Percentiles rank a stretch among this genome's conserved stretches.
Conservation (phyloP, 257 asterid species). For the Solanum bulbocastanum region DNA sequence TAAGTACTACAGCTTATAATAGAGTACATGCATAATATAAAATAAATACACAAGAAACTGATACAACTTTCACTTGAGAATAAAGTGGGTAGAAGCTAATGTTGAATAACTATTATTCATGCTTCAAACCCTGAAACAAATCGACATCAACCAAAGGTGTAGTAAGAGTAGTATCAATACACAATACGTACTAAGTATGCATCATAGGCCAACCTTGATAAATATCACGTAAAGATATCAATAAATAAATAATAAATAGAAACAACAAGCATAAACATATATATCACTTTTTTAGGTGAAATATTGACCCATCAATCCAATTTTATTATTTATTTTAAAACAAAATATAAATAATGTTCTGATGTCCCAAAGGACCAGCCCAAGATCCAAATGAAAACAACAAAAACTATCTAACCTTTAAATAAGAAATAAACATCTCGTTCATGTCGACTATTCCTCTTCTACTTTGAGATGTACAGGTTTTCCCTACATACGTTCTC, state of each 20-base stretch:
- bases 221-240: too few relatives aligned
- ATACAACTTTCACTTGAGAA: neutral
- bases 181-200: too few relatives aligned
- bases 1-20: neutral
- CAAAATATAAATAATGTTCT: neutral
- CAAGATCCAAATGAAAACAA: neutral
- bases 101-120: too few relatives aligned
- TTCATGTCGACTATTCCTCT: neutral
- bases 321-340: too few relatives aligned
- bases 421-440: too few relatives aligned
- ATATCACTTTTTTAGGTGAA: neutral
- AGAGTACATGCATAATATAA: neutral
- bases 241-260: too few relatives aligned
- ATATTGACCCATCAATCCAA: neutral
- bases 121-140: neutral
- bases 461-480: neutral
- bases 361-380: neutral
- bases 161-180: neutral
- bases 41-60: neutral
- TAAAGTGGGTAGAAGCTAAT: neutral
- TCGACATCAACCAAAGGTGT: neutral
- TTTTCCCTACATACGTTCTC: too few relatives aligned
- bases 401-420: neutral
- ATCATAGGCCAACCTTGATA: neutral
- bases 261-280: neutral